Base-by-base conservation (phyloP, 768 basidiomycete genomes). In the Heimioporus sp. region DNA sequence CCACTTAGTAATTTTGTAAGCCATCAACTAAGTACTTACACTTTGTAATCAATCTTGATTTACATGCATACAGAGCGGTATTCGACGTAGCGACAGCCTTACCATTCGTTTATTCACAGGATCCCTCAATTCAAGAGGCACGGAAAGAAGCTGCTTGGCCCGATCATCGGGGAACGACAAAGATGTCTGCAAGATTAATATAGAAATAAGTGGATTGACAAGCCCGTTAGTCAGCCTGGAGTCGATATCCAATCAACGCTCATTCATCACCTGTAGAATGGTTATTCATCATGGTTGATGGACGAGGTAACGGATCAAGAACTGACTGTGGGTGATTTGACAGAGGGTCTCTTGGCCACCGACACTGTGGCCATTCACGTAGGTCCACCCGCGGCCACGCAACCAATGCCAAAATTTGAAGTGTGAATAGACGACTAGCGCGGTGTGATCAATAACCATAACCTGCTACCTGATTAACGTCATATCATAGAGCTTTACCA, bases 201-300 rank as follows among this genome's bases (percentile, higher is more conserved):
- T 21, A 67, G 69, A 9, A 17, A 7, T 46, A 52, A 13, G 13
- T 72, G 67, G 63, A 30, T 49, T 0, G 67, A 69, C 13, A 70
- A 62, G 45, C 66, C 72, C 10, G 71, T 73, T 17, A 1, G 71
- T 58, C 21, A 10, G 9, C 11, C 10, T 36, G n/a, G 36, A 44
- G 24, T 7, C 12, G 6, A 13, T 10, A 28, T 32, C 4, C n/a
- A 36, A 11, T 34, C 32, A 21, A 54, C 28, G 39, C 7, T 13
- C 38, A 11, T 32, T 12, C 17, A 1, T 7, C 24, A 28, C 20
- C n/a, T 20, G 12, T 35, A 71, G 68, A 61, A 65, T 37, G 72
- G 72, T 47, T 41, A 71, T 36, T 44, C 72, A 4, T 49, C 58
- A 8, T 72, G 71, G 69, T 40, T 70, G n/a, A 56, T 70, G 39